Base-by-base conservation (phyloP, 1,139 yeast species). In the Yamadazyma sp. region DNA sequence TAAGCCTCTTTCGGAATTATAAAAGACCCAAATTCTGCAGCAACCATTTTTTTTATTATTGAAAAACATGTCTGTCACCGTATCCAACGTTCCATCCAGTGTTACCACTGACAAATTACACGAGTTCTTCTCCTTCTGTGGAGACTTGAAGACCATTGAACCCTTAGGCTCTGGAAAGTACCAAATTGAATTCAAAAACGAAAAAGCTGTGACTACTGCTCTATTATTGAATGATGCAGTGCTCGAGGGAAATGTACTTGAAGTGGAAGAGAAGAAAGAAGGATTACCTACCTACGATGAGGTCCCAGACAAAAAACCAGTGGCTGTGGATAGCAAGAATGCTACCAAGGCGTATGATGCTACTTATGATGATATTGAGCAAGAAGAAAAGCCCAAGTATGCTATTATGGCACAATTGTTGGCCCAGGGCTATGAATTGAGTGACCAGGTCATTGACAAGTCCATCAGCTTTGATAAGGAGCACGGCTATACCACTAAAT, bases 81-180 rank as follows among this genome's bases (percentile, higher is more conserved):
- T 36, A 6, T 42, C 37, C 31, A 40, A 44, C 33, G 37, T 86
- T 36, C 82, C 90, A 24, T 52, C 65, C 3, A 53, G 71, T 29
- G 76, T 82, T 33, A 57, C 81, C 13, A 67, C 75, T 39, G 71
- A 71, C 34, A 81, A 84, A 53, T 62, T 86, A 30, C 62, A 68
- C 37, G 86, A 83, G 45, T 86, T 86, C 64, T 85, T 86, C 61
- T 70, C 85, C 28, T 85, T 85, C 58, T 84, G 94, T 56, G 95
- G 95, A n/a, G 76, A 74, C 46, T 76, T 85, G 45, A 65, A 67
- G 45, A 50, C 67, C 10, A 70, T 82, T 44, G 56, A 60, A 34
- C 53, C 61, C 9, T 37, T 73, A 35, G 38, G 27, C 10, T 17
- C 35, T 21, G 42, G 39, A n/a, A 63, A 62, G 18, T 76, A 46